Evolutionary conservation across 2,329 filamentous ascomycete genomes (phyloP).

Genomic region (Botrytis deweyae): DNA sequence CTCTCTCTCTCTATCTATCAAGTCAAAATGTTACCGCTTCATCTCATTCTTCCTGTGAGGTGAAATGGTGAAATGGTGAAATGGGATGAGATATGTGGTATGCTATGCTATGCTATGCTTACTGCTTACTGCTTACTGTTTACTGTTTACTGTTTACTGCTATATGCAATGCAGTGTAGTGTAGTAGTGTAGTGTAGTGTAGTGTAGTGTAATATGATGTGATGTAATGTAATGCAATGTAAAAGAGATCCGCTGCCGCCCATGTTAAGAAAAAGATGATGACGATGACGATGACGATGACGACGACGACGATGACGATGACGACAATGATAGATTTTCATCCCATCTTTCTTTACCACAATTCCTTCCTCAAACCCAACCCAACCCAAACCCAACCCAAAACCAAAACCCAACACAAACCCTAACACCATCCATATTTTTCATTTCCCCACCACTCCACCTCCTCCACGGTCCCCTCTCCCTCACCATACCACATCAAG

Average conservation of each 20-base stretch:
- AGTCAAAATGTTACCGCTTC: no score
- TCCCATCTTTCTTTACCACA: neutral
- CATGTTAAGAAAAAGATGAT: neutral
- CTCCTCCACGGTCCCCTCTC: slow-evolving; percentile 47
- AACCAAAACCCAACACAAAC: slow-evolving; percentile 43
- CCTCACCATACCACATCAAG: slow-evolving; percentile 66
- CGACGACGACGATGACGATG: neutral
- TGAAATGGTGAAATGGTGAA: no score
- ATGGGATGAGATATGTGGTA: no score
- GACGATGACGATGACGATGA: neutral
- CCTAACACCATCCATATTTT: slow-evolving; percentile 74
- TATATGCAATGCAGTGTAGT: neutral
- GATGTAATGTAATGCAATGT: neutral
- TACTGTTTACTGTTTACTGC: no score
- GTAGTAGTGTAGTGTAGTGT: no score
- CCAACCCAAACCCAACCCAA: neutral
- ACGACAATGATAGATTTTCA: no score
- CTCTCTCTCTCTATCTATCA: no score
- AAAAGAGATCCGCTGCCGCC: neutral
- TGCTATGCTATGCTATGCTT: no score
- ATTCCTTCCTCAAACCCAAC: neutral
- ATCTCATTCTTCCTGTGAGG: no score
- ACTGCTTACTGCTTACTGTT: no score
- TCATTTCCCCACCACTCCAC: slow-evolving; percentile 74
- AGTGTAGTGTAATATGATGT: neutral